Evolutionary conservation across 768 basidiomycete genomes (phyloP), one percentile per base, ranked within the genome.

Genomic region (Suillus bovinus): DNA sequence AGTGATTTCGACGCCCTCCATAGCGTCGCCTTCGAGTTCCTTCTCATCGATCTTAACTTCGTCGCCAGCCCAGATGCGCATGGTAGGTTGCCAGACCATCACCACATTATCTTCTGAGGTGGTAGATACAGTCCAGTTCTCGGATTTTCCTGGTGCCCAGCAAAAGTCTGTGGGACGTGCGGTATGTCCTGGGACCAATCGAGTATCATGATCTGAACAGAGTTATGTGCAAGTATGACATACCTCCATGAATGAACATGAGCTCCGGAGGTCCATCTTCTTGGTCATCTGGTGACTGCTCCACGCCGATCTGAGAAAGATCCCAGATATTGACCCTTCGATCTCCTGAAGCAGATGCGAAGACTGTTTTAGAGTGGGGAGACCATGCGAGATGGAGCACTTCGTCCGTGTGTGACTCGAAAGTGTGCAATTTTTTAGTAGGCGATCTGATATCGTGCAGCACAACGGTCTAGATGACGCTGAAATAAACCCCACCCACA

Each of bases 261-360:
- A 99, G 77, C 74, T 99, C 97, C 1, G 97, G 97, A 17, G 97
- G 95, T 1, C 97, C 97, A 70, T 99, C 97, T 73, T 99, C 97
- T 62, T 94, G 92, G 71, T 99, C 97, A 67, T 99, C 97, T 4
- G 96, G 97, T 2, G 94, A 93, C 75, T 99, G 97, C 73, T 99
- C 97, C 44, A 90, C 84, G 1, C 97, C 97, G 64, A 98, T 96
- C 63, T 90, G 84, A 27, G 86, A 82, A 61, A 98, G 74, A 77
- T 99, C 96, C 97, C 97, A 99, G 54, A 99, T 80, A 69, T 97
- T 96, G 65, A 99, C 84, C 11, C 97, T 82, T 47, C 97, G 85
- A 73, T 99, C 97, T 64, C 93, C 90, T 4, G 93, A 94, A 2
- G 94, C 94, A 3, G 94, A 96, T 0, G 96, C 96, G 66, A 99